Base-by-base conservation (phyloP, 805 yeast genomes). In the Yarrowia deformans region DNA sequence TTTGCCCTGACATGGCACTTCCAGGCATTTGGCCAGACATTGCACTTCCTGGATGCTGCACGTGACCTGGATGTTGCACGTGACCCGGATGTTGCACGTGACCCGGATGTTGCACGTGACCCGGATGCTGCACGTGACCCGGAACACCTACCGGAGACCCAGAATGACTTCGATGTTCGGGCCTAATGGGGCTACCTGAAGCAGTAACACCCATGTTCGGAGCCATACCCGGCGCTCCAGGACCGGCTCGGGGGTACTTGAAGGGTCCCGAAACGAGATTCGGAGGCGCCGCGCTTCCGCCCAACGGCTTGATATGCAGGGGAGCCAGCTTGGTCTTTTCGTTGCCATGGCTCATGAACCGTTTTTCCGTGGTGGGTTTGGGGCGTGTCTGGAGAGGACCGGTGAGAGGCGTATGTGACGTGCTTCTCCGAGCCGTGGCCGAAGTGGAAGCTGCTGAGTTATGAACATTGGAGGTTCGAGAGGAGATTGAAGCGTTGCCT, bases 281-380 rank as follows among this genome's bases (percentile, higher is more conserved):
- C 4, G 29, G 29, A 3, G 46, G 61, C 14, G 29, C n/a, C 35
- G 6, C 37, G 40, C 14, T 29, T 19, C 61, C 45, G 2, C 48
- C 49, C 29, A 60, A 23, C 39, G 66, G 66, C 34, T 60, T 60
- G 52, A 60, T 45, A 60, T 60, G 66, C 52, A 60, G 23, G 2
- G 66, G 66, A 23, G 52, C 66, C 40, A 60, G 43, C 7, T 60
- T 60, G 52, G 40, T 13, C 29, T 60, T 60, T 13, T 45, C 66
- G 66, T 34, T 60, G 18, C 66, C 66, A 23, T 60, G 66, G 52
- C 66, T 60, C 52, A 60, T 43, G 66, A 43, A 60, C 46, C 66
- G 66, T 45, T 45, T 60, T 34, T 60, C 66, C 9, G 66, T 18
- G 9, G 52, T 12, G 1, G 66, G 52, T n/a, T 60, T 60, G 1